phyloP scores from a whole-genome alignment of 1,284 basidiomycete genomes.

The Spongispora temasekensis region DNA sequence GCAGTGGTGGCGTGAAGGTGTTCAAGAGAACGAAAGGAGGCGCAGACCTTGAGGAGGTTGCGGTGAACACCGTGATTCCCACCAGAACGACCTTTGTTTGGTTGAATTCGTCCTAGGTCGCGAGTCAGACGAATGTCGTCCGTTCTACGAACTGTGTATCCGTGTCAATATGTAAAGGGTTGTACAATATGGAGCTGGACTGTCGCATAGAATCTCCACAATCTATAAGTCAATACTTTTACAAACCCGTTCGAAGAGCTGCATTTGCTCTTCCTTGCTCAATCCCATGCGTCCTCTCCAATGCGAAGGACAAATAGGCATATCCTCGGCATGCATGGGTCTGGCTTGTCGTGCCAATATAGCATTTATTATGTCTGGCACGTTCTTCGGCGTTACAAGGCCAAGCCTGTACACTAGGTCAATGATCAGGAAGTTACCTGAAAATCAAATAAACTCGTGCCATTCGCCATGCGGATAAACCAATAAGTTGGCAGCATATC shows the following conservation, averaged over 20 bases:
- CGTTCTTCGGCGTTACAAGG: conserved; percentile 55
- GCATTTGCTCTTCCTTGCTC: conserved; percentile 60
- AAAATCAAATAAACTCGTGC: no score
- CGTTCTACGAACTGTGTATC: no score
- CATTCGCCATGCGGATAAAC: conserved; percentile 79
- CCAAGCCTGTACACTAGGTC: conserved; percentile 51
- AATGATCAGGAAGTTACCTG: neutral
- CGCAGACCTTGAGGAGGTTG: conserved; percentile 50
- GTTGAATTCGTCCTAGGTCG: conserved; percentile 8
- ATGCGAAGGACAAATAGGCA: conserved; percentile 44
- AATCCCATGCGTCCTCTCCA: conserved; percentile 83
- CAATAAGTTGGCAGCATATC: conserved; percentile 79
- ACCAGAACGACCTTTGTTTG: conserved; percentile 55
- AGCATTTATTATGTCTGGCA: conserved; percentile 53
- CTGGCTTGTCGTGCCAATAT: conserved; percentile 40
- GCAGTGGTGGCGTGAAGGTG: conserved; percentile 55
- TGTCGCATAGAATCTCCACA: no score
- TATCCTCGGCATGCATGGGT: conserved; percentile 42
- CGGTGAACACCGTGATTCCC: conserved; percentile 51
- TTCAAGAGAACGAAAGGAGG: conserved; percentile 57
- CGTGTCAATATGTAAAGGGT: no score
- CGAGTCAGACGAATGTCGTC: neutral
- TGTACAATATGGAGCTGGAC: no score
- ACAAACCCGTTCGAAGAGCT: conserved; percentile 32
- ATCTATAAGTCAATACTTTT: neutral